phyloP scores from a whole-genome alignment of 139 green algal genomes.

The Edaphochlamys debaryana region DNA sequence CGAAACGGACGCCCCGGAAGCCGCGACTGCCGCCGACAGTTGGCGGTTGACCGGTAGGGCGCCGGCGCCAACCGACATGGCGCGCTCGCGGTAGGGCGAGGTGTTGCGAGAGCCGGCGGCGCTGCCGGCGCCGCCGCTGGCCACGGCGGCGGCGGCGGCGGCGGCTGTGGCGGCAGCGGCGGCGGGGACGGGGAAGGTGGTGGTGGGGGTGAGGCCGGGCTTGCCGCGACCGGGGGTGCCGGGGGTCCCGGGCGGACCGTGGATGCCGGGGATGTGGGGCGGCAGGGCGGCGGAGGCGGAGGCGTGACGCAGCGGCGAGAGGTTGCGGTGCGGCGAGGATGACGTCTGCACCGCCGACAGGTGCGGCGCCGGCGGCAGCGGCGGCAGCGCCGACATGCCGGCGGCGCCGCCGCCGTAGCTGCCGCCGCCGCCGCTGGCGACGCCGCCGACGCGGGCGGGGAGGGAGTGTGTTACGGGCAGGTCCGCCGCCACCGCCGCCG shows the following conservation, averaged over 20 bases:
- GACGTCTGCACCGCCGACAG: neutral
- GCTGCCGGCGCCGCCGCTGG: neutral
- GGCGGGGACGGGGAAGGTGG: neutral
- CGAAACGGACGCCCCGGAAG: neutral
- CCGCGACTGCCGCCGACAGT: neutral
- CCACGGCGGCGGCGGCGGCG: neutral
- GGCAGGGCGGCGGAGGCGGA: neutral
- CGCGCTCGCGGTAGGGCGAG: too few relatives aligned
- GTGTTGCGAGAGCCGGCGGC: too few relatives aligned
- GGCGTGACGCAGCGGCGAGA: neutral
- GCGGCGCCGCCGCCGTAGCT: neutral
- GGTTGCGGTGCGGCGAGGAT: too few relatives aligned
- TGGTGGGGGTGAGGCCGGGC: neutral
- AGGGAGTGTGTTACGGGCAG: too few relatives aligned
- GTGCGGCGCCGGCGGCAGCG: neutral
- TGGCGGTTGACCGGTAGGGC: neutral
- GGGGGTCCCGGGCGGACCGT: neutral
- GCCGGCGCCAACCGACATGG: neutral
- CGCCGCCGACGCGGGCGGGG: too few relatives aligned
- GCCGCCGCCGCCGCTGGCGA: too few relatives aligned
- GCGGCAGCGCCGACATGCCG: too few relatives aligned
- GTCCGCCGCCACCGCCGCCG: too few relatives aligned
- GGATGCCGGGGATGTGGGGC: too few relatives aligned
- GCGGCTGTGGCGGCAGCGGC: too few relatives aligned
- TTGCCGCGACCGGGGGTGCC: neutral